Percentiles rank a stretch among this genome's conserved stretches.
These are phyloP conservation scores for Thelephora terrestris DNA, from an alignment of 1,284 basidiomycete species.

Conservation along the genomic window DNA sequence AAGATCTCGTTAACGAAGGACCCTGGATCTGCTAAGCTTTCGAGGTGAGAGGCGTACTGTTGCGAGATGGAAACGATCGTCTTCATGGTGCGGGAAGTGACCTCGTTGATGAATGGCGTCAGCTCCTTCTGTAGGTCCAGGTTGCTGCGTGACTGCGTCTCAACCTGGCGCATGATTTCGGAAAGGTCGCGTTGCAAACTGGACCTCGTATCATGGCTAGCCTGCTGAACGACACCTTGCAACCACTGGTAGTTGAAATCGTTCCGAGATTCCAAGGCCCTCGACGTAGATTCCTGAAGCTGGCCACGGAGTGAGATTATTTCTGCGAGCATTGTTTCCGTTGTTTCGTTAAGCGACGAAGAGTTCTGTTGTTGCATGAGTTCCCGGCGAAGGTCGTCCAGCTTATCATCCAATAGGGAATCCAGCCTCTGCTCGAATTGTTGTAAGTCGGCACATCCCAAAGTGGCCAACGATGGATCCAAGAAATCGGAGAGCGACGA, in stretches of 20 bases:
- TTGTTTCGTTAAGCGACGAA: conserved; percentile 28
- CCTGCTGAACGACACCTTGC: conserved; percentile 57
- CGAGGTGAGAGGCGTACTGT: conserved; percentile 51
- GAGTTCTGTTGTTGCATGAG: conserved; percentile 13
- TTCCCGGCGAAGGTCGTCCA: conserved; percentile 39
- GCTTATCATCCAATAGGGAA: conserved; percentile 54
- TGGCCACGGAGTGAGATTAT: conserved; percentile 54
- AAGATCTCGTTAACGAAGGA: conserved; percentile 49
- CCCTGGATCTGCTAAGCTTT: conserved; percentile 40
- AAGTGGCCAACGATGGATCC: conserved; percentile 41
- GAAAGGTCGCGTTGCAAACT: conserved; percentile 50
- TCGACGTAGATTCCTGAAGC: conserved; percentile 48
- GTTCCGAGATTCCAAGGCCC: conserved; percentile 57
- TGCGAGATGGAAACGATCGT: conserved; percentile 50
- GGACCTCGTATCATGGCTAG: conserved; percentile 47
- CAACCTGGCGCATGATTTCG: conserved; percentile 31
- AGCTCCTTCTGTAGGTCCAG: conserved; percentile 14
- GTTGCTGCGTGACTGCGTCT: conserved; percentile 18
- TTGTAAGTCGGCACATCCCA: conserved; percentile 46
- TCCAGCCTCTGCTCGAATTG: conserved; percentile 50
- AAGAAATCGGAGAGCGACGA: conserved; percentile 31
- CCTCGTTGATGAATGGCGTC: conserved; percentile 39
- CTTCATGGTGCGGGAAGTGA: conserved; percentile 42
- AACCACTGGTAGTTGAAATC: conserved; percentile 71
- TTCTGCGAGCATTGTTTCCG: conserved; percentile 53